Evolutionary conservation across 148 eudicot genomes (phyloP).

Genomic region (Fallopia convolvulus): DNA sequence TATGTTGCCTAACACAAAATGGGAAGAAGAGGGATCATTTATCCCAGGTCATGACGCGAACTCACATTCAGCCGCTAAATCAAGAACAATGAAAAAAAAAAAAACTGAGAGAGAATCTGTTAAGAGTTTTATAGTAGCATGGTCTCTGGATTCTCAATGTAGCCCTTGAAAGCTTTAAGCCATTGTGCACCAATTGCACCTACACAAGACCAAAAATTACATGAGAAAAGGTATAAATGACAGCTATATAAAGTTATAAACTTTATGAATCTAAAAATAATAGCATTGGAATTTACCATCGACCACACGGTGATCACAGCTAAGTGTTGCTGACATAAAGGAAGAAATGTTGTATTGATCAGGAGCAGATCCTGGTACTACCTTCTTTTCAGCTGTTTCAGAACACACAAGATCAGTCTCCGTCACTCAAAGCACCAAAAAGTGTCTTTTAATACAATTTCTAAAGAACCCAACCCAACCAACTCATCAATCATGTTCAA

Average conservation of each 20-base stretch:
- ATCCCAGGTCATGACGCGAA: background rate
- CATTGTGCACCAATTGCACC: slow-evolving; percentile 99
- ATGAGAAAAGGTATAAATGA: background rate
- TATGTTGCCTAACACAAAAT: background rate
- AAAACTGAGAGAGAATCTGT: slow-evolving; percentile 12
- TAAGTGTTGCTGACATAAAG: slow-evolving; percentile 80
- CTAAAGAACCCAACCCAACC: background rate
- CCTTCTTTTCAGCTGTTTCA: slow-evolving; percentile 84
- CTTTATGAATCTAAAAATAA: background rate
- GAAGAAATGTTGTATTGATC: slow-evolving; percentile 66
- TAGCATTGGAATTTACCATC: slow-evolving; percentile 51
- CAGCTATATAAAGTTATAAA: background rate
- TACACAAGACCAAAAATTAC: slow-evolving; percentile 16
- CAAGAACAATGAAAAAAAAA: background rate
- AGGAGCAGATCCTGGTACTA: slow-evolving; percentile 52
- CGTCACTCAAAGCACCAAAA: background rate
- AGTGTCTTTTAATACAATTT: background rate
- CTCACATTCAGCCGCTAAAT: background rate
- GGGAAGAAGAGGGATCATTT: background rate
- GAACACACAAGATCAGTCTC: background rate
- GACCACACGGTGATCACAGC: slow-evolving; percentile 96
- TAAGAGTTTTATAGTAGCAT: slow-evolving; percentile 77
- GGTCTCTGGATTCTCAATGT: slow-evolving; percentile 86
- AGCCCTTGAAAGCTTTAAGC: slow-evolving; percentile 96
- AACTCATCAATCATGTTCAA: background rate